Percentiles rank a stretch among this genome's conserved stretches.
These are phyloP conservation scores for Leccinum solheimii DNA, from an alignment of 1,284 basidiomycete species.

Conservation along the genomic window DNA sequence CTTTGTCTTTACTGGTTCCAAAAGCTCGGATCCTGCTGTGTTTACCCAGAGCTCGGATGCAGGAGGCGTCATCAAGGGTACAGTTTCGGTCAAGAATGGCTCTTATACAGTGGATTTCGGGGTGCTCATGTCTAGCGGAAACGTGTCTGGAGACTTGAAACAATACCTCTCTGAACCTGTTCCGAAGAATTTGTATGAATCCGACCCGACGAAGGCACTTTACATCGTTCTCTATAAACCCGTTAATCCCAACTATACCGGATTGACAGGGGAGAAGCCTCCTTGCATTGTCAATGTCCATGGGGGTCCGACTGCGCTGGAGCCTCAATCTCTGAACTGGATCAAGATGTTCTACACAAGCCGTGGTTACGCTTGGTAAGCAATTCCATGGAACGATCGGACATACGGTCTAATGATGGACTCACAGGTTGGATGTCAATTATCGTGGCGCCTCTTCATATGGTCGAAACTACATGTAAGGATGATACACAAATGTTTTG, in stretches of 20 bases:
- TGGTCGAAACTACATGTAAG: slow-evolving; percentile 24
- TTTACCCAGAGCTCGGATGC: not conserved
- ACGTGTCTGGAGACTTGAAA: not conserved
- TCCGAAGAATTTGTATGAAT: not conserved
- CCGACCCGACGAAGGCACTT: slow-evolving; percentile 2
- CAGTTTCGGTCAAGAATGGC: slow-evolving; percentile 5
- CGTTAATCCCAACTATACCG: slow-evolving; percentile 22
- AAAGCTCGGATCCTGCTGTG: slow-evolving; percentile 1
- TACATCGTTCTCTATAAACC: slow-evolving; percentile 23
- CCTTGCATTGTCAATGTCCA: slow-evolving; percentile 27
- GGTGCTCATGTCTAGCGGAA: slow-evolving; percentile 3
- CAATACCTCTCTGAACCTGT: slow-evolving; percentile 20
- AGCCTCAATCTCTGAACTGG: slow-evolving; percentile 23
- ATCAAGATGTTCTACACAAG: slow-evolving; percentile 29
- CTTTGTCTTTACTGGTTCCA: slow-evolving; percentile 20
- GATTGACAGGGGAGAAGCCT: slow-evolving; percentile 18
- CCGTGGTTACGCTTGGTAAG: slow-evolving; percentile 30
- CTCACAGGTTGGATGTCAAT: slow-evolving; percentile 25
- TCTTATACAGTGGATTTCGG: not conserved
- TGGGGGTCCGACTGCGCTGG: slow-evolving; percentile 27
- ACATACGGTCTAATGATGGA: not conserved
- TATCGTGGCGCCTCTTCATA: slow-evolving; percentile 30
- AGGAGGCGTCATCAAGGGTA: slow-evolving; percentile 22
- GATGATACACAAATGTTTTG: not conserved
- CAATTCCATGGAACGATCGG: not conserved